phyloP scores from a whole-genome alignment of 352 stramenopile species.

The Globisporangium ultimum region DNA sequence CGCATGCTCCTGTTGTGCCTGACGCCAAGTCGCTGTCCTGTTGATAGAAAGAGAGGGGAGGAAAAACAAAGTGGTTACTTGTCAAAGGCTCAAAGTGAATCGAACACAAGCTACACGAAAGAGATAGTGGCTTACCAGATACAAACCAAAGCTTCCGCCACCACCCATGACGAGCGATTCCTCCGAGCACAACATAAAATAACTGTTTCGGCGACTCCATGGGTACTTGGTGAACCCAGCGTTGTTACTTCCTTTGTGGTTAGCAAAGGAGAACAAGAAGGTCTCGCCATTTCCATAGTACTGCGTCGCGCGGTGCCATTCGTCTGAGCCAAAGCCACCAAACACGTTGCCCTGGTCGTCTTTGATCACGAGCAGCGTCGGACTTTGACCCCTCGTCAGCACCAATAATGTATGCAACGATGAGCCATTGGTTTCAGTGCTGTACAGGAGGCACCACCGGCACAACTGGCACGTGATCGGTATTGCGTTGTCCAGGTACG shows the following conservation, averaged over 20 bases:
- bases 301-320: constrained; percentile 73
- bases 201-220: constrained; percentile 89
- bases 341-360: constrained; percentile 75
- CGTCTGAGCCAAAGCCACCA: constrained; percentile 76
- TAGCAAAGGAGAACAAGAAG: constrained; percentile 86
- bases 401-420: constrained; percentile 75
- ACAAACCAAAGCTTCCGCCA: constrained; percentile 87
- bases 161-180: constrained; percentile 90
- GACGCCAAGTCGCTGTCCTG: constrained; percentile 84
- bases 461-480: constrained; percentile 79
- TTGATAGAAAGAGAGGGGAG: constrained; percentile 6
- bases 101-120: not conserved
- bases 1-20: constrained; percentile 81
- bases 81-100: not conserved
- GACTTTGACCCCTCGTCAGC: constrained; percentile 61
- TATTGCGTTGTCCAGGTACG: constrained; percentile 64
- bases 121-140: constrained; percentile 52
- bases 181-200: constrained; percentile 90
- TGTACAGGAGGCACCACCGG: constrained; percentile 81
- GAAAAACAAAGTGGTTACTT: constrained; percentile 6
- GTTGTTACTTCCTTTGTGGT: constrained; percentile 18
- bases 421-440: constrained; percentile 67
- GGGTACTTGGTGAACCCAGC: constrained; percentile 70
- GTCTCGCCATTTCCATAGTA: constrained; percentile 89
- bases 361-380: constrained; percentile 81